Evolutionary conservation across 441 rosid genomes (phyloP).

Genomic region (Iberis amara): DNA sequence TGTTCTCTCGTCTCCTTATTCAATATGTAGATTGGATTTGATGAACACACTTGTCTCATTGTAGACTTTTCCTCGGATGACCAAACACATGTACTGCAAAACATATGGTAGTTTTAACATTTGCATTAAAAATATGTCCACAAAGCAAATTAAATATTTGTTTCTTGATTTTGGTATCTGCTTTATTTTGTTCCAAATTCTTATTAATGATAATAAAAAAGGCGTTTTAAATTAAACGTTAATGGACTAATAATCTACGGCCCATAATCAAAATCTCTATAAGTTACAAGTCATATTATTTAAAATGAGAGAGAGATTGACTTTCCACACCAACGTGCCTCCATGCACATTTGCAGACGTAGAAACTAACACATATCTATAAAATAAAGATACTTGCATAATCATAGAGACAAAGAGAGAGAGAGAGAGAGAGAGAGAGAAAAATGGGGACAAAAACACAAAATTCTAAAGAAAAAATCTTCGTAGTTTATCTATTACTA

Average conservation of each 20-base stretch:
- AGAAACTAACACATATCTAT: neutral
- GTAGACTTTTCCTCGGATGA: neutral
- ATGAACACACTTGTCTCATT: conserved; percentile 20
- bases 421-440: neutral
- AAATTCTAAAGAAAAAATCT: conserved; percentile 32
- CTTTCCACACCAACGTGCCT: conserved; percentile 28
- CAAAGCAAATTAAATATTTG: no score
- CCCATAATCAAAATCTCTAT: no score
- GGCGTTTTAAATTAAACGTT: no score
- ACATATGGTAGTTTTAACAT: no score
- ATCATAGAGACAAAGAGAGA: no score
- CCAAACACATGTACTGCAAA: conserved; percentile 31
- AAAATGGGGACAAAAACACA: conserved; percentile 34
- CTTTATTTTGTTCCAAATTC: no score
- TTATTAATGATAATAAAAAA: no score
- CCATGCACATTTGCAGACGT: conserved; percentile 27
- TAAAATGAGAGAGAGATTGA: conserved; percentile 15
- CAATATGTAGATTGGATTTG: conserved; percentile 13
- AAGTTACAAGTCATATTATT: no score
- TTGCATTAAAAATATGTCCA: no score
- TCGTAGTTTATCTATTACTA: conserved; percentile 33
- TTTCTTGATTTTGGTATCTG: no score
- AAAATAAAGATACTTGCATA: no score
- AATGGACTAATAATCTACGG: no score
- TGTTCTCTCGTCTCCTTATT: neutral